A percentile compares a stretch with the other conserved stretches of the same genome.
Conservation (phyloP, 305 asterid species). For the Fraxinus sp. region DNA sequence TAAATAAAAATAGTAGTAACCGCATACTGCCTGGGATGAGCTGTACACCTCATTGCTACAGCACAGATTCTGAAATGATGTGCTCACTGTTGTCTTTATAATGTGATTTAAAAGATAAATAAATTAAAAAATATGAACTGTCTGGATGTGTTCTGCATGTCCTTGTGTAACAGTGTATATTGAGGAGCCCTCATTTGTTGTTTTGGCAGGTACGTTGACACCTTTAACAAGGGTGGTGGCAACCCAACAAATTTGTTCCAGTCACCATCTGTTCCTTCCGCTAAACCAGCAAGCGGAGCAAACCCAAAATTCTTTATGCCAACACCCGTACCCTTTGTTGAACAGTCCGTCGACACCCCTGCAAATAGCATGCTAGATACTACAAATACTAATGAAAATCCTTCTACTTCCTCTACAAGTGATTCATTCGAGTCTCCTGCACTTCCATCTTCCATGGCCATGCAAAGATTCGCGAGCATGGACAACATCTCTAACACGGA, state of each 20-base stretch:
- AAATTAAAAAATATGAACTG: constrained; percentile 2
- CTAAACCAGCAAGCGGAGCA: constrained; percentile 49
- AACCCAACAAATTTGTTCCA: constrained; percentile 60
- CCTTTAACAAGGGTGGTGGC: constrained; percentile 84
- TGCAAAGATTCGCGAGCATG: constrained; percentile 77
- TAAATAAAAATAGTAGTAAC: neutral
- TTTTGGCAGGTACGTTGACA: constrained; percentile 82
- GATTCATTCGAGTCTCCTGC: constrained; percentile 40
- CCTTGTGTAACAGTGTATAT: neutral
- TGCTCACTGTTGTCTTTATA: neutral
- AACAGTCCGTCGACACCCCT: constrained; percentile 39
- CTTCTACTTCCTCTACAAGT: constrained; percentile 37
- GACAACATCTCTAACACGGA: constrained; percentile 48
- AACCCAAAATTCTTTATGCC: constrained; percentile 82
- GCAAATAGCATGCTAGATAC: constrained; percentile 30
- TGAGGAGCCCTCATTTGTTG: neutral
- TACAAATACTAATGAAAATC: constrained; percentile 33
- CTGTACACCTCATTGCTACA: neutral
- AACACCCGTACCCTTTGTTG: constrained; percentile 42
- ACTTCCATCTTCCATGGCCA: constrained; percentile 38
- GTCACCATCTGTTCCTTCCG: constrained; percentile 58
- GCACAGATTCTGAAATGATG: neutral
- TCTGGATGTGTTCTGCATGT: neutral
- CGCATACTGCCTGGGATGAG: neutral
- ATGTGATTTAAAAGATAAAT: neutral